Evolutionary conservation across 2,329 filamentous ascomycete species (phyloP).

Genomic region (Beauveria varroae): DNA sequence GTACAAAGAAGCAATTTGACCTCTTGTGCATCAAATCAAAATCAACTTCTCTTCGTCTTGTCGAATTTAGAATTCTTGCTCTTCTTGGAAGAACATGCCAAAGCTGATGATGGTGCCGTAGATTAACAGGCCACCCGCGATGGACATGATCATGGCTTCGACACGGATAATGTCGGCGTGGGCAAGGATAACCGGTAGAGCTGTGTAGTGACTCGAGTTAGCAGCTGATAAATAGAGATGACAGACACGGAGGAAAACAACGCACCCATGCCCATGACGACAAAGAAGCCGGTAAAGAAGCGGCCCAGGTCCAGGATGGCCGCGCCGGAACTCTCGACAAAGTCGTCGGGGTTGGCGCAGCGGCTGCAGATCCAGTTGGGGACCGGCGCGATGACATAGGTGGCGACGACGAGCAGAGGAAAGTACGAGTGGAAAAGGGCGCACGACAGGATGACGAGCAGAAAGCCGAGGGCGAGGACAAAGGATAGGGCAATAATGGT

Average conservation of each 20-base stretch:
- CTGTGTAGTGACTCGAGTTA: conserved; percentile 36
- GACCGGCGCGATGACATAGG: conserved; percentile 86
- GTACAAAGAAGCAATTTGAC: neutral
- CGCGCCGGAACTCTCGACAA: conserved; percentile 75
- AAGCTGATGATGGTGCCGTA: conserved; percentile 99
- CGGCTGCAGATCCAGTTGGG: conserved; percentile 94
- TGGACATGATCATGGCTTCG: conserved; percentile 90
- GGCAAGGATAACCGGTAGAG: conserved; percentile 79
- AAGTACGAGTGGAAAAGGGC: conserved; percentile 94
- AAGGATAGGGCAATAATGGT: conserved; percentile 99
- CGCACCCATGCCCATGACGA: conserved; percentile 95
- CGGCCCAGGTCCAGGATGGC: conserved; percentile 87
- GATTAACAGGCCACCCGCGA: conserved; percentile 85
- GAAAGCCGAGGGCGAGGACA: conserved; percentile 96
- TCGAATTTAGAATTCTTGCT: conserved; percentile 72
- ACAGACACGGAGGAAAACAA: conserved; percentile 19
- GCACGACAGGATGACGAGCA: conserved; percentile 96
- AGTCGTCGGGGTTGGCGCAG: conserved; percentile 89
- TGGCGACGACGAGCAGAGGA: conserved; percentile 89
- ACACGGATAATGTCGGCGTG: conserved; percentile 76
- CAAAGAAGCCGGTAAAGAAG: conserved; percentile 91
- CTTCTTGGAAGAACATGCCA: conserved; percentile 95
- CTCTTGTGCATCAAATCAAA: neutral
- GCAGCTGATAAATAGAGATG: neutral
- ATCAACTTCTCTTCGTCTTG: neutral